phyloP scores from a whole-genome alignment of 805 yeast species.

The Kluyveromyces starmeri region DNA sequence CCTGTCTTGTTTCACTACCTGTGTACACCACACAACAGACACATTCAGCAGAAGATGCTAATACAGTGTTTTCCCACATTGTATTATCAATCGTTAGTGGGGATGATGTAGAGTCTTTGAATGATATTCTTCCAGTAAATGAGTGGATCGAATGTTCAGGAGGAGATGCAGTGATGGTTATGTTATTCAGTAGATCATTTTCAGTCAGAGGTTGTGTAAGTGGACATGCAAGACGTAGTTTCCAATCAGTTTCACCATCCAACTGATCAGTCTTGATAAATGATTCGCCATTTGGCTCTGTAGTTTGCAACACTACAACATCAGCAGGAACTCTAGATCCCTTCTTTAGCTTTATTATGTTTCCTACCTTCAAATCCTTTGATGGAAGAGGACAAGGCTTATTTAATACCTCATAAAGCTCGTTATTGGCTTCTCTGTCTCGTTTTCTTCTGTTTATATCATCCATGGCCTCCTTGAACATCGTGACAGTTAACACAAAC shows the following conservation, averaged over 20 bases:
- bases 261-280: conserved; percentile 95
- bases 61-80: conserved; percentile 95
- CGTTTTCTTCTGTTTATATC: conserved; percentile 86
- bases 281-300: conserved; percentile 75
- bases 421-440: conserved; percentile 82
- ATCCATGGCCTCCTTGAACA: conserved; percentile 93
- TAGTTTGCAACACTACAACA: conserved; percentile 71
- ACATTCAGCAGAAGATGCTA: conserved; percentile 82
- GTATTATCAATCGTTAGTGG: conserved; percentile 85
- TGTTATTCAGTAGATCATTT: conserved; percentile 40
- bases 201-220: conserved; percentile 55
- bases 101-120: conserved; percentile 43
- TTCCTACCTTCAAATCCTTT: conserved; percentile 73
- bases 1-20: conserved; percentile 89
- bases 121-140: conserved; percentile 66
- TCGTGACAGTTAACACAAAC: conserved; percentile 84
- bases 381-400: conserved; percentile 38
- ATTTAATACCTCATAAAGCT: conserved; percentile 63
- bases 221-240: conserved; percentile 69
- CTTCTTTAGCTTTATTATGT: conserved; percentile 67
- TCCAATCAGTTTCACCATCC: conserved; percentile 99
- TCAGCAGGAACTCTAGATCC: conserved; percentile 92
- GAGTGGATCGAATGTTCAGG: conserved; percentile 80
- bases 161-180: conserved; percentile 58
- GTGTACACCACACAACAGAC: conserved; percentile 85